A percentile compares a stretch with the other conserved stretches of the same genome.
phyloP scores from a whole-genome alignment of 2,329 filamentous ascomycete species.

The Cryphonectria radicalis region DNA sequence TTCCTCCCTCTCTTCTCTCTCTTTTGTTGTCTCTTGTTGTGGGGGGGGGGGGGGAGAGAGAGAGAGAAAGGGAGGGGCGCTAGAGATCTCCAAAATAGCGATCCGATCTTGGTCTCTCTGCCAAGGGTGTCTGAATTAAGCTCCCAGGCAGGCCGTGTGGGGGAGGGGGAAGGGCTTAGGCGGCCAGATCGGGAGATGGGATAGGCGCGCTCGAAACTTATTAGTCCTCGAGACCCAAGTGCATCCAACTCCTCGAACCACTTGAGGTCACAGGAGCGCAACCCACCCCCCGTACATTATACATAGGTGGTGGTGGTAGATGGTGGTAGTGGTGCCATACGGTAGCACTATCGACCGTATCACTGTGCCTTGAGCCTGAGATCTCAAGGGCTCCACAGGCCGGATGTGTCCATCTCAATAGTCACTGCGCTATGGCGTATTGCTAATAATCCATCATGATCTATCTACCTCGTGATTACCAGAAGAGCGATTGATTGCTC shows the following conservation, averaged over 20 bases:
- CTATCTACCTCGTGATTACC: constrained; percentile 4
- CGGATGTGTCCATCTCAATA: constrained; percentile 2
- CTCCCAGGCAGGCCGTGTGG: constrained; percentile 16
- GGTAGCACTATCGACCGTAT: background rate
- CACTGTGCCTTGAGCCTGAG: background rate
- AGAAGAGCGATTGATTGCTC: background rate
- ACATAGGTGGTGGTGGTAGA: background rate
- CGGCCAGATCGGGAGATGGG: background rate
- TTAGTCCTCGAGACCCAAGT: background rate
- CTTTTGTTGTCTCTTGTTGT: background rate
- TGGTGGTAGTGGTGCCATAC: constrained; percentile 1
- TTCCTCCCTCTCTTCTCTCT: background rate
- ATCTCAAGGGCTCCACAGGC: background rate
- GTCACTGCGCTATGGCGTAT: constrained; percentile 1
- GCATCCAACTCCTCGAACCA: constrained; percentile 1
- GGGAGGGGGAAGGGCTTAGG: background rate
- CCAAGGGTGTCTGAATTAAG: constrained; percentile 19
- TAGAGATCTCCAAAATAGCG: background rate
- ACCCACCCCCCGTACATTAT: background rate
- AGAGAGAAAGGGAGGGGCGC: background rate
- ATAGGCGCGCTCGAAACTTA: constrained; percentile 15
- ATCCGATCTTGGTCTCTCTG: background rate
- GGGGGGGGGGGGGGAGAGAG: too few relatives aligned
- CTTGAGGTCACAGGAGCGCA: constrained; percentile 8
- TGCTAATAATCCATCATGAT: background rate